Evolutionary conservation across 495 filamentous ascomycete genomes (phyloP).

Genomic region (Podospora conica): DNA sequence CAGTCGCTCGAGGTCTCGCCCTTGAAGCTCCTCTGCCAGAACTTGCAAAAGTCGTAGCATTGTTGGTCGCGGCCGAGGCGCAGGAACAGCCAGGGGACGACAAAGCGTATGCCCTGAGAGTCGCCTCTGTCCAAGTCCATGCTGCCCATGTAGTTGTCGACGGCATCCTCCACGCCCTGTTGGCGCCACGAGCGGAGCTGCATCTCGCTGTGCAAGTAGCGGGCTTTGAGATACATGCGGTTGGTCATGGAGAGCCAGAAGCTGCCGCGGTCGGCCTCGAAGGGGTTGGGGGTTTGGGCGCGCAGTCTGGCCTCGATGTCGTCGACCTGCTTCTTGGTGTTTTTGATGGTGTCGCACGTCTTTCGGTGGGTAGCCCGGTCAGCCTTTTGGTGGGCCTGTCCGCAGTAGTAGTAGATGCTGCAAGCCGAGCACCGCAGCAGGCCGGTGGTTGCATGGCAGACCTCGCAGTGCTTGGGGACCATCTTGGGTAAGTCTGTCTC

Average conservation of each 20-base stretch:
- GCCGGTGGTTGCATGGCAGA: constrained; percentile 9
- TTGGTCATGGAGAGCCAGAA: constrained; percentile 38
- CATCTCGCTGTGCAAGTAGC: constrained; percentile 17
- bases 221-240: constrained; percentile 40
- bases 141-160: constrained; percentile 33
- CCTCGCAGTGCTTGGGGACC: constrained; percentile 18
- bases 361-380: constrained; percentile 34
- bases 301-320: constrained; percentile 29
- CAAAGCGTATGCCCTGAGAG: constrained; percentile 38
- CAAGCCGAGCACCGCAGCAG: constrained; percentile 33
- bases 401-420: constrained; percentile 39
- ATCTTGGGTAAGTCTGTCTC: constrained; percentile 13
- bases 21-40: constrained; percentile 28
- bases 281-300: not conserved
- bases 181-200: constrained; percentile 30
- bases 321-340: constrained; percentile 14
- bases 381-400: constrained; percentile 34
- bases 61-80: constrained; percentile 47
- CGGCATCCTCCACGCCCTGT: constrained; percentile 31
- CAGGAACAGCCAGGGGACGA: constrained; percentile 39
- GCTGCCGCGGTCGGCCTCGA: constrained; percentile 25
- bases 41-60: constrained; percentile 52
- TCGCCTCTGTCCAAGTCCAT: constrained; percentile 39
- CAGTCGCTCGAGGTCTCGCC: constrained; percentile 35
- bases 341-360: constrained; percentile 37